These are phyloP conservation scores for Cucurbita pepo DNA, from an alignment of 306 rosid species.

Conservation along the genomic window DNA sequence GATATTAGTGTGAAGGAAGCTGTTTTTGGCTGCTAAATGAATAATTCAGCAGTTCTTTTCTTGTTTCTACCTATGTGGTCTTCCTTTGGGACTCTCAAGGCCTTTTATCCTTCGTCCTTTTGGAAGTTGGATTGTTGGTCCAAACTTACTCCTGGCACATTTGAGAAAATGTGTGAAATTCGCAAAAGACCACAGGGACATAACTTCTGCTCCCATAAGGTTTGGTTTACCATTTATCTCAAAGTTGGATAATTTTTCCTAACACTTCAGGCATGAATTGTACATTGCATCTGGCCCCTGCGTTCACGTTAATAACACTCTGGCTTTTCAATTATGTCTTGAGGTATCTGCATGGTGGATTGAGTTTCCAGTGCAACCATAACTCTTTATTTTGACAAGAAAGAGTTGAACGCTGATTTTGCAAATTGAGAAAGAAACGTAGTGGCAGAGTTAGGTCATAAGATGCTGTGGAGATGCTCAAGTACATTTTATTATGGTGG, in stretches of 20 bases:
- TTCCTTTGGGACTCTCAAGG: background rate
- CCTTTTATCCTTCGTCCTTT: background rate
- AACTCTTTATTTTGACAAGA: constrained; percentile 10
- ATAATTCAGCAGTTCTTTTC: background rate
- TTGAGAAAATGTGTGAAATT: background rate
- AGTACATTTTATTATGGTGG: background rate
- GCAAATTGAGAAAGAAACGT: constrained; percentile 11
- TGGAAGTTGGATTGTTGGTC: background rate
- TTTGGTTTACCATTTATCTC: background rate
- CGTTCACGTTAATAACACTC: background rate
- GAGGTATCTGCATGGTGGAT: constrained; percentile 8
- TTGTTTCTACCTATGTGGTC: background rate
- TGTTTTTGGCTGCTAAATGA: background rate
- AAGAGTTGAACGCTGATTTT: constrained; percentile 4
- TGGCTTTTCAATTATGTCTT: constrained; percentile 5
- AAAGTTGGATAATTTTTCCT: background rate
- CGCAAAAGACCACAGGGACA: background rate
- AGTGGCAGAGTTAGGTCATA: constrained; percentile 30
- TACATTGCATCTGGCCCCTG: background rate
- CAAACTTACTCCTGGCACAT: background rate
- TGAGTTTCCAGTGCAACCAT: constrained; percentile 16
- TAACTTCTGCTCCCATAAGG: background rate
- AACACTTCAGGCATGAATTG: background rate
- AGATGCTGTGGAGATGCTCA: constrained; percentile 8
- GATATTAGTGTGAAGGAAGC: background rate